Evolutionary conservation across 164 flowering plant genomes (phyloP), one percentile per base, ranked within the genome.

Genomic region (Vitis cinerea): DNA sequence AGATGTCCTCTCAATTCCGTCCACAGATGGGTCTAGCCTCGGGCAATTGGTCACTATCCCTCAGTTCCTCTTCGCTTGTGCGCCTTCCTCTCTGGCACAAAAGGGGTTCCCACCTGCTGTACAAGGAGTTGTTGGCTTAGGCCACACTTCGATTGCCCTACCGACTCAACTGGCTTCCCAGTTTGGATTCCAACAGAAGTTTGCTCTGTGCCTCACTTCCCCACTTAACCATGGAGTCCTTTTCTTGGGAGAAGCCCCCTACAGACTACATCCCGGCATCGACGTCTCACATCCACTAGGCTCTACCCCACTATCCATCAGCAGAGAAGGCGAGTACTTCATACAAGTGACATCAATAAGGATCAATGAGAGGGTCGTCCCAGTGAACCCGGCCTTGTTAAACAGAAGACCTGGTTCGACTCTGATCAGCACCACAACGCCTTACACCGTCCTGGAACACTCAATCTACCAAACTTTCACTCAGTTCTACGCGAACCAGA

Each of bases 391-490:
- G 1, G 8, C 79, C 8, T 53, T 78, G 19, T 57, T 75, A 2
- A 67, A 27, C 12, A 29, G 29, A 8, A 78, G 80, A 1, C 2
- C 30, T 2, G 79, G 81, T 5, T 78, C 83, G 7, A 77, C 87
- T 10, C 75, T 64, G 74, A 75, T 90, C 63, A 84, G 91, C 75
- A 88, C 90, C 1, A 78, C 77, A 0, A 53, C 17, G 10, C 87
- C 94, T 13, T 89, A 86, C 79, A 83, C 89, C 0, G 67, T 64
- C 9, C 66, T 86, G 29, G 72, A 85, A 10, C 61, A 51, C 64
- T 81, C 87, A 0, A 74, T 88, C 14, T 86, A 67, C 78, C 54
- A 49, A 11, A 66, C 83, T 3, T 2, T 86, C 9, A 49, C 63
- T 1, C 47, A 59, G 4, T 65, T 70, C 8, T 89, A 79, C 61